Percentiles rank a stretch among this genome's conserved stretches.
These are phyloP conservation scores for Penicillium sp. DNA, from an alignment of 2,329 filamentous ascomycete species.

Conservation along the genomic window DNA sequence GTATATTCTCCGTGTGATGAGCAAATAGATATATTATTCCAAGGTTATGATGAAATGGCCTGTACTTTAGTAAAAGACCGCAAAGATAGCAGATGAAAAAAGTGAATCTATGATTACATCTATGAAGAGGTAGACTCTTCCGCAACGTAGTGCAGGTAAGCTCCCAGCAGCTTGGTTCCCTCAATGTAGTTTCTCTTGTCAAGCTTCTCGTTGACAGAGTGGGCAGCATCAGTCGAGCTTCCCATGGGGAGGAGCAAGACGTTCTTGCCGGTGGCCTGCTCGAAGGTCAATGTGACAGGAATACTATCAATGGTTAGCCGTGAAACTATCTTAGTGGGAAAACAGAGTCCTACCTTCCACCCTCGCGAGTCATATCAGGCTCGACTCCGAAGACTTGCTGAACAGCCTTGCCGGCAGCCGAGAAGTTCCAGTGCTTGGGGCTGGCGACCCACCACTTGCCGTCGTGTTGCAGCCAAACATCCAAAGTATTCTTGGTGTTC, in stretches of 20 bases:
- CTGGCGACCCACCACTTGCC: conserved; percentile 99
- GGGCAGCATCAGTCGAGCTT: conserved; percentile 91
- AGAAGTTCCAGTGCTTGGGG: conserved; percentile 99
- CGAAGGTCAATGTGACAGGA: conserved; percentile 93
- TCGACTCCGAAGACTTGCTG: conserved; percentile 90
- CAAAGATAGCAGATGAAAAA: background rate
- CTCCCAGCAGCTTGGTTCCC: conserved; percentile 91
- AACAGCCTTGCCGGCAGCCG: conserved; percentile 90
- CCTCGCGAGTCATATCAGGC: conserved; percentile 94
- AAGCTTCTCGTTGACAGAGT: conserved; percentile 98
- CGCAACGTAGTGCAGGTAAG: conserved; percentile 93
- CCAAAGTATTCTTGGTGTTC: conserved; percentile 86
- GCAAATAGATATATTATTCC: background rate
- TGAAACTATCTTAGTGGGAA: background rate
- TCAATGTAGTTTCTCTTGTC: conserved; percentile 98
- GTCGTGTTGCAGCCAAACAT: conserved; percentile 78
- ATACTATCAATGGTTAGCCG: conserved; percentile 62
- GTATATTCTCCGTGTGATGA: background rate
- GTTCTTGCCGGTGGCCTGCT: conserved; percentile 97
- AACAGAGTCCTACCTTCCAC: conserved; percentile 66
- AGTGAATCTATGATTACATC: background rate
- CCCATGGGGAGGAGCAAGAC: conserved; percentile 95
- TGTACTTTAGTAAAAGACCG: background rate
- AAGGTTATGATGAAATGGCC: background rate
- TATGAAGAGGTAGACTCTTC: conserved; percentile 65